Percentiles rank a stretch among this genome's conserved stretches.
These are phyloP conservation scores for Luzula sylvatica DNA, from an alignment of 176 grass and related monocot species.

Conservation along the genomic window DNA sequence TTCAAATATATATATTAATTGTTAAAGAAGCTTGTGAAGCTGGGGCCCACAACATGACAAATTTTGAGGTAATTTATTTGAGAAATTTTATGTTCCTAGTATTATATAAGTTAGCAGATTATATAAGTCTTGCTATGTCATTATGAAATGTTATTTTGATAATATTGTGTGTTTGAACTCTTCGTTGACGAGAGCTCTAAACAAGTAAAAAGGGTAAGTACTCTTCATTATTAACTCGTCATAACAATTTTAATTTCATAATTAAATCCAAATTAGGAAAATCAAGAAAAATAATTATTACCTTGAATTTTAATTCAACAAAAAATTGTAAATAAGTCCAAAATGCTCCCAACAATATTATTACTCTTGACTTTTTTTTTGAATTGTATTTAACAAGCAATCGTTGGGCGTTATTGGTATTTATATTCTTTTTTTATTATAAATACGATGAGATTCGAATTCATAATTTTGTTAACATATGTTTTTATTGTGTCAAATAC, in stretches of 20 bases:
- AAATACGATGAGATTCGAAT: no score
- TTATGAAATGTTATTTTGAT: constrained; percentile 30
- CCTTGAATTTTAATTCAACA: no score
- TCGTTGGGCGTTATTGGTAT: no score
- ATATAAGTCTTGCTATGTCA: not conserved
- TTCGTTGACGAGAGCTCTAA: constrained; percentile 47
- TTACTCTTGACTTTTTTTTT: not conserved
- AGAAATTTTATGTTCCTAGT: not conserved
- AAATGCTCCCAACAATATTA: no score
- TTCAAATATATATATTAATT: constrained; percentile 78
- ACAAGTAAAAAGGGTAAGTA: constrained; percentile 65
- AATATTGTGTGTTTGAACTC: constrained; percentile 63
- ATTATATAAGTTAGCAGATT: not conserved
- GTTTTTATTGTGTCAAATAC: no score
- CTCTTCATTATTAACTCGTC: constrained; percentile 24
- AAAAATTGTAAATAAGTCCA: not conserved
- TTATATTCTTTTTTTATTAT: no score
- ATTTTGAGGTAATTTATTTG: constrained; percentile 52
- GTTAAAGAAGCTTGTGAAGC: constrained; percentile 93
- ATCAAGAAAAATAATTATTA: not conserved
- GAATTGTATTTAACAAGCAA: no score
- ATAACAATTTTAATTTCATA: constrained; percentile 5
- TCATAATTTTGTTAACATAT: no score
- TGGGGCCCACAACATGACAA: constrained; percentile 75
- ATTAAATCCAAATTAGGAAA: not conserved